phyloP scores from a whole-genome alignment of 2,329 filamentous ascomycete genomes.

The Knoxdaviesia capensis region DNA sequence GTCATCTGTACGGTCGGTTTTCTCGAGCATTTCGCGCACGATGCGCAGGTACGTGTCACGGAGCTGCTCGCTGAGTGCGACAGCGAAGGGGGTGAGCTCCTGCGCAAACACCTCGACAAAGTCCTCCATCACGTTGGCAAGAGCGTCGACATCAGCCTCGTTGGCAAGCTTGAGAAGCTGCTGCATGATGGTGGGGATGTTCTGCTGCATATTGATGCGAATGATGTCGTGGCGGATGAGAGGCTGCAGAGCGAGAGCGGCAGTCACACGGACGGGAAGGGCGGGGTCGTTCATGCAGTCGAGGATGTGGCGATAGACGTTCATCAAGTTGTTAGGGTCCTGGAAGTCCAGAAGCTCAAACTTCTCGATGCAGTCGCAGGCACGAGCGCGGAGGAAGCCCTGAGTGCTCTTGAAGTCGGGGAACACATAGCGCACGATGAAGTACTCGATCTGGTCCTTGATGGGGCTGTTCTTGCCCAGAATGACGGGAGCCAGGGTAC shows the following conservation, averaged over 20 bases:
- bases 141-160: conserved; percentile 89
- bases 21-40: conserved; percentile 74
- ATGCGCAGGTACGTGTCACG: conserved; percentile 92
- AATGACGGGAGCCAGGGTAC: conserved; percentile 81
- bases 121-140: conserved; percentile 98
- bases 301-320: conserved; percentile 91
- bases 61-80: conserved; percentile 86
- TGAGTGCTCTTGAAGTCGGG: conserved; percentile 88
- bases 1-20: conserved; percentile 61
- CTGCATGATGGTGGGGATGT: conserved; percentile 98
- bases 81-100: conserved; percentile 89
- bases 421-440: conserved; percentile 95
- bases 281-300: conserved; percentile 93
- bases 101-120: conserved; percentile 98
- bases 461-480: conserved; percentile 97
- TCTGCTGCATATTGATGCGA: conserved; percentile 86
- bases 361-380: conserved; percentile 94
- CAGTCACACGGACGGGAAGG: conserved; percentile 83
- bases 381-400: conserved; percentile 81
- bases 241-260: conserved; percentile 81
- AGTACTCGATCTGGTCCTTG: conserved; percentile 93
- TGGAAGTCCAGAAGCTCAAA: conserved; percentile 96
- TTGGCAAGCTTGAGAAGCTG: conserved; percentile 93
- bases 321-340: conserved; percentile 83
- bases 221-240: conserved; percentile 92